Evolutionary conservation across 257 asterid genomes (phyloP), one percentile per base, ranked within the genome.

Genomic region (Nicotiana attenuata): DNA sequence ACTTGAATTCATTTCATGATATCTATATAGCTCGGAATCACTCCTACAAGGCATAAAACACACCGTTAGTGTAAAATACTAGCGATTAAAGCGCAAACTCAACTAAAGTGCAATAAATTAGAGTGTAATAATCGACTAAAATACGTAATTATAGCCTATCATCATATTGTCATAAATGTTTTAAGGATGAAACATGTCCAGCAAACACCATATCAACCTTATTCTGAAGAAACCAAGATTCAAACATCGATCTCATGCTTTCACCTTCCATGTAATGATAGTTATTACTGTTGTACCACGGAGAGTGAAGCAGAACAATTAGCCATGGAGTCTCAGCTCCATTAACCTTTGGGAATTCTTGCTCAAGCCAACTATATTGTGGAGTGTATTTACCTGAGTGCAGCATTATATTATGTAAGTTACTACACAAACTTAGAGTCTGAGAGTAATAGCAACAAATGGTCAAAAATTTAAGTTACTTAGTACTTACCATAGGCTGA

Each of bases 221-320:
- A 88, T 86, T 3, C 52, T 86, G 8, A 50, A 89, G 91, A 28
- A 90, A 86, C 94, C 93, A 89, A 2, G 83, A 17, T 22, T 92
- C 96, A 15, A 89, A 89, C 84, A 63, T 60, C 2, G 88, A 92
- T 53, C 91, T 88, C 91, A 91, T 88, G 86, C 86, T 85, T 80
- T 91, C 94, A 31, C 91, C 90, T 80, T 91, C 92, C 94, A 88
- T 88, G 55, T 84, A 89, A 77, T 91, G 94, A 81, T 89, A 87
- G 84, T 57, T 81, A 29, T 89, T 80, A 31, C 85, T 85, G 82
- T 88, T 91, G 28, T 90, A 90, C 91, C 84, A 78, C 7, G 90
- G 92, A 15, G 87, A 82, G 83, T 90, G 90, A 38, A 87, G 56
- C 20, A 87, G 83, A 80, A 90, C 91, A 78, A 90, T 82, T 77